Percentiles rank a stretch among this genome's conserved stretches.
These are phyloP conservation scores for Pharnaceum exiguum DNA, from an alignment of 148 eudicot genomes.

Conservation along the genomic window DNA sequence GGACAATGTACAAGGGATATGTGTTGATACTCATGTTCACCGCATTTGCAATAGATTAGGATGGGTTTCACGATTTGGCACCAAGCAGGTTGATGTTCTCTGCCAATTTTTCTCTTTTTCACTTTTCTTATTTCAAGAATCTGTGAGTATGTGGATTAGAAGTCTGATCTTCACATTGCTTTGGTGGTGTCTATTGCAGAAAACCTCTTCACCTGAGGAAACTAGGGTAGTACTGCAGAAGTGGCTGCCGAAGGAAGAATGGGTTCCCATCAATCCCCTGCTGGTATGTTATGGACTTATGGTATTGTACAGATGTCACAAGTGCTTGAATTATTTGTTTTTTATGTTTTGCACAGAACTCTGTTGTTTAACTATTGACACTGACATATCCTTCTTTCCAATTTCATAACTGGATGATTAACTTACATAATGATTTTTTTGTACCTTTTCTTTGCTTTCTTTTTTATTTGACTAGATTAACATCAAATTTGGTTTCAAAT, in stretches of 20 bases:
- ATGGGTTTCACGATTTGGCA: constrained; percentile 79
- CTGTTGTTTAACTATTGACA: background rate
- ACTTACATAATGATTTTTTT: too few species aligned
- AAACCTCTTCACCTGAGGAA: constrained; percentile 78
- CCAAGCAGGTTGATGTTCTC: constrained; percentile 44
- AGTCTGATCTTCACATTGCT: background rate
- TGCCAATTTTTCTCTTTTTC: background rate
- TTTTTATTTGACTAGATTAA: too few species aligned
- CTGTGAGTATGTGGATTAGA: too few species aligned
- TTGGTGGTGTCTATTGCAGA: constrained; percentile 29
- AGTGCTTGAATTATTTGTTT: background rate
- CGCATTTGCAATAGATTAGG: constrained; percentile 93
- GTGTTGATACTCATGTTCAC: constrained; percentile 98
- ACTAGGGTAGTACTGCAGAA: constrained; percentile 72
- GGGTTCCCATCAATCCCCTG: constrained; percentile 94
- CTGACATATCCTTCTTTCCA: background rate
- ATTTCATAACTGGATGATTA: too few species aligned
- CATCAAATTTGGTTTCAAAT: too few species aligned
- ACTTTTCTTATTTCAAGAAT: background rate
- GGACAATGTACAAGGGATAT: constrained; percentile 94
- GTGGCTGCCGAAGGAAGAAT: constrained; percentile 98
- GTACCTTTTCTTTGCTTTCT: too few species aligned
- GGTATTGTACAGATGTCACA: background rate
- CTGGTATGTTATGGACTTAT: constrained; percentile 49
- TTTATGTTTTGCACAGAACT: background rate